Base-by-base conservation (phyloP, 495 filamentous ascomycete species). In the Penicillium paxilli region DNA sequence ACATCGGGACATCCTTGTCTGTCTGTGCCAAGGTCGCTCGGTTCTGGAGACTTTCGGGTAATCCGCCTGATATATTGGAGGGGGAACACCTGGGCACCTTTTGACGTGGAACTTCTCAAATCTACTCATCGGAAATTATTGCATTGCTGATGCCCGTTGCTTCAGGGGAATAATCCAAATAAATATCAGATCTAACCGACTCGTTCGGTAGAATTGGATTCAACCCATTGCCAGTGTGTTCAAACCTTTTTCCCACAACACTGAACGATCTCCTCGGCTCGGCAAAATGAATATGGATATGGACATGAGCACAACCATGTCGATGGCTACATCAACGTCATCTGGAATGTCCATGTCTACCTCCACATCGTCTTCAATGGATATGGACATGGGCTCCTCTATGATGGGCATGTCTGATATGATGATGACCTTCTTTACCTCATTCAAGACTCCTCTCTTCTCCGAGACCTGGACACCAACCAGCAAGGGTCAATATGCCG, bases 371-470 rank as follows among this genome's bases (percentile, higher is more conserved):
- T 52, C 55, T 0, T 50, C 44, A 5, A 62, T 62, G 55, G 56
- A 54, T 49, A 65, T 62, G 58, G 52, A 35, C 42, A 26, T 22
- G 20, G 20, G 9, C 4, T 59, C 57, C 2, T 54, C 52, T 14
- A 54, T 54, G 44, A 49, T 64, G 61, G 50, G 49, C 44, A 67
- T 64, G 64, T 55, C 65, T n/a, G 52, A 55, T 16, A 67, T 69
- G 66, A 35, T 54, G 17, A 69, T 69, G 66, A 63, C 58, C 9
- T 69, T 69, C 55, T 69, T 69, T 52, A 61, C 56, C 46, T 67
- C 64, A 0, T 49, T 51, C 37, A 47, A 49, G 41, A 67, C 66
- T 8, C 54, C 64, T n/a, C 64, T 67, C 21, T 69, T 52, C 47
- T 54, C 66, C 1, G 45, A 38, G 1, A 24, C 46, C 32, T 69